Base-by-base conservation (phyloP, 2,329 filamentous ascomycete species). In the Endoconidiophora polonica region DNA sequence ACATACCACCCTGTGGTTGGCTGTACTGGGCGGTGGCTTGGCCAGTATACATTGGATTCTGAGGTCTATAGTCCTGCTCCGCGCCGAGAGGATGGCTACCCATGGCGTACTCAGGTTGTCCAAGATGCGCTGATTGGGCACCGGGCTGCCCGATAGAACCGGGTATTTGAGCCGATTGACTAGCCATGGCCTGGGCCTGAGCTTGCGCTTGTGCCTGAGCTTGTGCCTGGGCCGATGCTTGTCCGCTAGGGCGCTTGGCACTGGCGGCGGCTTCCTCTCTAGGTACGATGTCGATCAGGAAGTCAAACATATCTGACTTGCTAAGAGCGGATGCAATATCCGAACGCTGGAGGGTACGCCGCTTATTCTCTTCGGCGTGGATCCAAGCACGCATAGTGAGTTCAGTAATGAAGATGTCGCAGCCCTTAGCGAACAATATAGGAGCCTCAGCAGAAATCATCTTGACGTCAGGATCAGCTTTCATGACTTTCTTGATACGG, bases 401-500 rank as follows among this genome's bases (percentile, higher is more conserved):
- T 66, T 98, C 91, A 1, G 88, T 95, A 61, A 98, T 98, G 68
- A 98, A 98, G 61, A 96, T 95, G 62, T 98, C 91, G 66, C 91
- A 96, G 37, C 90, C 91, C 66, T 98, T 98, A 47, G 91, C 91
- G 60, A 98, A 98, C 12, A 98, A 72, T 58, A 98, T 98, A 1
- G 91, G 91, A 1, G 91, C 91, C 67, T 98, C 91, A 6, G 91
- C 91, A 3, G 88, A 96, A 55, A 98, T 98, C 91, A 98, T 98
- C 71, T 98, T 98, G 44, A 98, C 91, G 60, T 98, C 91, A 0
- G 91, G 91, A 58, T 98, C 91, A 1, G 91, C 91, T 68, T 98
- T 98, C 91, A 98, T 98, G 57, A 98, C 91, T 66, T 98, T 98
- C 73, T 98, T 98, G 70, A 98, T 98, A 49, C 91, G 83, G n/a